These are phyloP conservation scores for Xylaria sp. DNA, from an alignment of 2,329 filamentous ascomycete genomes.

Conservation along the genomic window DNA sequence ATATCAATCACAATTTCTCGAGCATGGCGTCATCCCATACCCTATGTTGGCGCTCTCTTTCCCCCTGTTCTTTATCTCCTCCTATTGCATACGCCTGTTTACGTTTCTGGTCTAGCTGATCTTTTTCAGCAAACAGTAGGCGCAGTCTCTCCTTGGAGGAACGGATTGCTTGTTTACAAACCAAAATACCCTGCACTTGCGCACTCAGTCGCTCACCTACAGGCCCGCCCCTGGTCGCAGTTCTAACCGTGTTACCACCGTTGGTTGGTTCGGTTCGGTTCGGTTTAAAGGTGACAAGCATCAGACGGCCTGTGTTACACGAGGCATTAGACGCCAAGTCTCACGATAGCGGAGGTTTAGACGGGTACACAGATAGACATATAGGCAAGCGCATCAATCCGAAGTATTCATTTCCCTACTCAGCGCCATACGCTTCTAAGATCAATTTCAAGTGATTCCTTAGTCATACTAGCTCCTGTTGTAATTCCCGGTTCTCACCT, in stretches of 20 bases:
- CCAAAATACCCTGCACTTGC: too few relatives aligned
- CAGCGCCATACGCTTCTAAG: constrained; percentile 13
- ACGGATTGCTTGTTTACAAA: too few relatives aligned
- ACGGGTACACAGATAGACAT: neutral
- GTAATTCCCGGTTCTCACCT: neutral
- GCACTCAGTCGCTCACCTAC: too few relatives aligned
- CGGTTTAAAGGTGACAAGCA: neutral
- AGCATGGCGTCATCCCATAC: neutral
- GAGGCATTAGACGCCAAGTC: neutral
- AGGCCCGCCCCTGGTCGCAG: too few relatives aligned
- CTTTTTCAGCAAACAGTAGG: too few relatives aligned
- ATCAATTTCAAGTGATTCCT: neutral
- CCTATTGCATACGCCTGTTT: neutral
- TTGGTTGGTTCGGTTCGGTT: neutral
- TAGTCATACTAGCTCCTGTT: neutral
- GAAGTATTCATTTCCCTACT: constrained; percentile 1
- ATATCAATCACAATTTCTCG: neutral
- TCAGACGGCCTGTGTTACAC: neutral
- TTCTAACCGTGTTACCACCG: too few relatives aligned
- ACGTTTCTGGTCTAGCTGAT: neutral
- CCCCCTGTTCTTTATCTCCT: neutral
- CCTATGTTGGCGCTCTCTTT: neutral
- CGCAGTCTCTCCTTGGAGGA: too few relatives aligned
- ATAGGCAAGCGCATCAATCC: constrained; percentile 3
- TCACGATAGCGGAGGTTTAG: neutral